Evolutionary conservation across 73 alveolate species (phyloP).

Genomic region (Paramecium tetraurelia): DNA sequence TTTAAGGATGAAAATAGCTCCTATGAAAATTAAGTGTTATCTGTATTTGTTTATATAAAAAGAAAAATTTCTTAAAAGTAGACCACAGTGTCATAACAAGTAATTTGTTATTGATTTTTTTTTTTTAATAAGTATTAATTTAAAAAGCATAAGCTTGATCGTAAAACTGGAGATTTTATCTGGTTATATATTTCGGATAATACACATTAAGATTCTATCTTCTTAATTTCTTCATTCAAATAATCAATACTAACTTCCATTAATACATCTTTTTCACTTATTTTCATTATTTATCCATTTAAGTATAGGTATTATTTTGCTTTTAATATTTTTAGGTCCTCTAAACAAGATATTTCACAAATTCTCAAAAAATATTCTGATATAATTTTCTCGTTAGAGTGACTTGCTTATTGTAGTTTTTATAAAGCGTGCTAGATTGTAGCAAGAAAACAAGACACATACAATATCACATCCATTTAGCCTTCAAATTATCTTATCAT

Average conservation of each 20-base stretch:
- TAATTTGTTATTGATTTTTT: background rate
- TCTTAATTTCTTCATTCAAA: background rate
- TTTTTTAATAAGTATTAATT: background rate
- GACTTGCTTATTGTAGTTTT: background rate
- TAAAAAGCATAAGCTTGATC: background rate
- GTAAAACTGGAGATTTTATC: background rate
- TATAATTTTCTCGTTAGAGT: background rate
- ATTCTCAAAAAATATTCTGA: background rate
- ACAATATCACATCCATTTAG: background rate
- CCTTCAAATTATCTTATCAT: background rate
- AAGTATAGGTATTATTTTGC: background rate
- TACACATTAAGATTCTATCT: background rate
- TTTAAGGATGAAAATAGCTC: background rate
- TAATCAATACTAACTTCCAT: background rate
- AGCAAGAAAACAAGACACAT: background rate
- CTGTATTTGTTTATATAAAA: background rate
- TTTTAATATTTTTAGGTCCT: background rate
- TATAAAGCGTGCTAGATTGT: background rate
- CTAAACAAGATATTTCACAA: background rate
- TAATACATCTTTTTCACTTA: background rate
- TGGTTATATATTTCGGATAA: background rate
- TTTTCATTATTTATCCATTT: background rate
- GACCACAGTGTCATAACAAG: background rate
- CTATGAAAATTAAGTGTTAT: background rate
- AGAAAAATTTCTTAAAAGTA: background rate